Evolutionary conservation across 345 rosid species (phyloP).

Genomic region (Sonneratia caseolaris): DNA sequence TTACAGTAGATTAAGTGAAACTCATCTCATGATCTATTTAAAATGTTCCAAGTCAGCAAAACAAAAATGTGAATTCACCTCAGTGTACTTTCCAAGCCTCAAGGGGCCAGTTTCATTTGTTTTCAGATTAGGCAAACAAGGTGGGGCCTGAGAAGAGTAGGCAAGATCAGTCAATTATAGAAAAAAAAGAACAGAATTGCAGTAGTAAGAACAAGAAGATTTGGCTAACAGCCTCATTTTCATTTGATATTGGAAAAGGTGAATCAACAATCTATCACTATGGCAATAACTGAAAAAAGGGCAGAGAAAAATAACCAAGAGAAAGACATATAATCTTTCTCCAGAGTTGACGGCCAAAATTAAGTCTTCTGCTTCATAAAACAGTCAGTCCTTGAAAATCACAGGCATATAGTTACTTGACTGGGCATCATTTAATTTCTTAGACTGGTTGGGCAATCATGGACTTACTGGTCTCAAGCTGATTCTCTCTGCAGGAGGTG

Average conservation of each 20-base stretch:
- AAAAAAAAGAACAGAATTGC: not conserved
- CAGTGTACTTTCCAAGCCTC: conserved; percentile 67
- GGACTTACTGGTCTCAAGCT: conserved; percentile 49
- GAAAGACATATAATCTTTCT: not conserved
- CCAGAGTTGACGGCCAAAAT: not conserved
- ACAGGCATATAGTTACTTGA: not conserved
- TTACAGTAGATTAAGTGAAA: conserved; percentile 5
- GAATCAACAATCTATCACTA: not conserved
- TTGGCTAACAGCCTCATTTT: not conserved
- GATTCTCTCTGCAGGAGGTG: conserved; percentile 41
- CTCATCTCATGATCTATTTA: not conserved
- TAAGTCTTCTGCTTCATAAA: not conserved
- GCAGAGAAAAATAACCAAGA: not conserved
- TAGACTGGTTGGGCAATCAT: not conserved
- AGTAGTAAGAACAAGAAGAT: not conserved
- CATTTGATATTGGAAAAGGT: not conserved
- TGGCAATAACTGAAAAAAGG: not conserved
- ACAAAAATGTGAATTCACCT: conserved; percentile 24
- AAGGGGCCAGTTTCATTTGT: conserved; percentile 42
- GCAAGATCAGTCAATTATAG: not conserved
- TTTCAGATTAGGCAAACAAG: conserved; percentile 60
- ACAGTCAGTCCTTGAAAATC: not conserved
- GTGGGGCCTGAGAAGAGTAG: conserved; percentile 41
- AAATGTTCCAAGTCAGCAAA: conserved; percentile 9
- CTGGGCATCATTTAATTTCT: not conserved